These are phyloP conservation scores for Podila verticillata DNA, from an alignment of 192 early-diverging fungal genomes.

Conservation along the genomic window DNA sequence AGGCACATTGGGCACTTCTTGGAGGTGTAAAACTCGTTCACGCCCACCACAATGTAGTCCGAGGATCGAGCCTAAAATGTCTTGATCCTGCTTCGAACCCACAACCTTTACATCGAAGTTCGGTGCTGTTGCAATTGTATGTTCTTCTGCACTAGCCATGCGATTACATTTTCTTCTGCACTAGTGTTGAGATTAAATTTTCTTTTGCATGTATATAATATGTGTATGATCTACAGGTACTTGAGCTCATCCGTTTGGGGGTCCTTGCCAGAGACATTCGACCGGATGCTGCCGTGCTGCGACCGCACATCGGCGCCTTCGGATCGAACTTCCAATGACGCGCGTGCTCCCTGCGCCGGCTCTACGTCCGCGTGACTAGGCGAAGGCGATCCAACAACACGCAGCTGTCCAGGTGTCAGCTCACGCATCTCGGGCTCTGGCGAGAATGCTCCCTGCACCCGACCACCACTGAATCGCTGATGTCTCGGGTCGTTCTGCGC, in stretches of 20 bases:
- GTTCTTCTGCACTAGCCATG: too few relatives aligned
- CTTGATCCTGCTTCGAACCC: too few relatives aligned
- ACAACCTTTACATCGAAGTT: too few relatives aligned
- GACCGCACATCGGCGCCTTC: background rate
- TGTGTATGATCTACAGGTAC: background rate
- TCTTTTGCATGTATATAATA: background rate
- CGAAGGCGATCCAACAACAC: background rate
- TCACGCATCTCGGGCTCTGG: background rate
- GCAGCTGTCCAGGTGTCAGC: background rate
- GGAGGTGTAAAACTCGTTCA: too few relatives aligned
- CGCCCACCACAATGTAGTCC: too few relatives aligned
- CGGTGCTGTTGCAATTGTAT: too few relatives aligned
- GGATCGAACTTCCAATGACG: too few relatives aligned
- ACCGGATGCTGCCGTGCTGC: background rate
- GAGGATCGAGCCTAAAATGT: too few relatives aligned
- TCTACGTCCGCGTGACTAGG: background rate
- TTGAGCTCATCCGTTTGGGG: background rate
- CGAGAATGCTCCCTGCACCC: background rate
- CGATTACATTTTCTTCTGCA: too few relatives aligned
- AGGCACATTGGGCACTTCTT: too few relatives aligned
- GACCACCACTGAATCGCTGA: background rate
- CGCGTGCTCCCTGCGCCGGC: too few relatives aligned
- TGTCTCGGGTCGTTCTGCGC: background rate
- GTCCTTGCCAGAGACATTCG: background rate
- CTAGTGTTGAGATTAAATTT: too few relatives aligned